Percentiles rank a stretch among this genome's conserved stretches.
Conservation (phyloP, 2,329 filamentous ascomycete species). For the Dothistroma septosporum region DNA sequence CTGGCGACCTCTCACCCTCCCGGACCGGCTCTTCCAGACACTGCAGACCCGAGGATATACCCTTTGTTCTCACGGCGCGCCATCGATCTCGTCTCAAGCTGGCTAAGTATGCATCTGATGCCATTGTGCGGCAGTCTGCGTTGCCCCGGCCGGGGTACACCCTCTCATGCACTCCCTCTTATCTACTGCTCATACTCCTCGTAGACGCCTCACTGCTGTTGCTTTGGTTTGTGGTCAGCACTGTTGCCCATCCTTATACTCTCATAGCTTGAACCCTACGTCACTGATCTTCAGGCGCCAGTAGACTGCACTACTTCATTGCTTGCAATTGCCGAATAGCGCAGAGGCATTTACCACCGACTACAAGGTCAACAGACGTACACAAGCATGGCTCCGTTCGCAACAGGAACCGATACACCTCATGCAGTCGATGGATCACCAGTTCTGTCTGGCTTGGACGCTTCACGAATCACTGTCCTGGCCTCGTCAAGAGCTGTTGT, state of each 20-base stretch:
- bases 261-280: conserved; percentile 2
- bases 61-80: conserved; percentile 15
- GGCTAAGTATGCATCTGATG: conserved; percentile 6
- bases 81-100: conserved; percentile 4
- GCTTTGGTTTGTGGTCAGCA: neutral
- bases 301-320: neutral
- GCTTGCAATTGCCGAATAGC: neutral
- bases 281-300: neutral
- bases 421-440: conserved; percentile 20
- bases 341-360: neutral
- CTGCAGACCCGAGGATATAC: conserved; percentile 8
- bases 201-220: conserved; percentile 1
- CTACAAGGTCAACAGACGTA: neutral
- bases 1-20: neutral
- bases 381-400: conserved; percentile 29
- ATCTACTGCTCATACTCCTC: conserved; percentile 11
- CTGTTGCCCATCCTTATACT: neutral
- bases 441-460: conserved; percentile 13
- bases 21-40: neutral
- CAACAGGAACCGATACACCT: conserved; percentile 28
- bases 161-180: conserved; percentile 9
- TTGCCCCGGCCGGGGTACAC: conserved; percentile 13
- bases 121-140: neutral
- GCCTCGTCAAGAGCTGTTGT: conserved; percentile 81
- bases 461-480: conserved; percentile 61